A percentile compares a stretch with the other conserved stretches of the same genome.
phyloP scores from a whole-genome alignment of 495 filamentous ascomycete genomes.

The Chaetomium cochliodes region DNA sequence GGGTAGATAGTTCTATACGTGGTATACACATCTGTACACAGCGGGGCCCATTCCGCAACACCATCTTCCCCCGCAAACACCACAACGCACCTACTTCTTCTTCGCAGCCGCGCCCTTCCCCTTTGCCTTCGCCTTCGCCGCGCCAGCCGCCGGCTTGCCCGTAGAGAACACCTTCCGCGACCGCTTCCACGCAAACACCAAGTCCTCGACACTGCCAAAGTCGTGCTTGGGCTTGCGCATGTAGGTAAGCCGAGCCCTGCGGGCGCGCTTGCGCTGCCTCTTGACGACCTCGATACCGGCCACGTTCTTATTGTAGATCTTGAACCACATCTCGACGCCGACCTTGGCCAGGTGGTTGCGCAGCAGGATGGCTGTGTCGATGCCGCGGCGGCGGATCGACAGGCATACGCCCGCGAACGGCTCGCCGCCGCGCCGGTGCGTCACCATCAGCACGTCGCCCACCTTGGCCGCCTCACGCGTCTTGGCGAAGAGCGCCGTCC shows the following conservation, averaged over 20 bases:
- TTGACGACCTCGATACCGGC: slow-evolving; percentile 92
- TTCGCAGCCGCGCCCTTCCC: slow-evolving; percentile 18
- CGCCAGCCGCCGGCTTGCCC: slow-evolving; percentile 14
- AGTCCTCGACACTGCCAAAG: slow-evolving; percentile 45
- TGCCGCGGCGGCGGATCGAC: slow-evolving; percentile 75
- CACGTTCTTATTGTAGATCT: slow-evolving; percentile 86
- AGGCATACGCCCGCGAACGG: slow-evolving; percentile 87
- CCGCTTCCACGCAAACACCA: slow-evolving; percentile 48
- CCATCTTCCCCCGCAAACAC: neutral
- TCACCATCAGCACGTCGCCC: slow-evolving; percentile 91
- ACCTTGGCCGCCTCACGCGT: slow-evolving; percentile 66
- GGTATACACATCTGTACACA: slow-evolving; percentile 15
- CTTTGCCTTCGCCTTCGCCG: slow-evolving; percentile 5
- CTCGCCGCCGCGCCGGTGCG: slow-evolving; percentile 69
- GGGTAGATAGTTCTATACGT: slow-evolving; percentile 13
- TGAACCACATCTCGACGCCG: slow-evolving; percentile 97
- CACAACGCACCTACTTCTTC: slow-evolving; percentile 18
- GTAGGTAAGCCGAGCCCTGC: slow-evolving; percentile 86
- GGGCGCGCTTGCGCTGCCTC: slow-evolving; percentile 74
- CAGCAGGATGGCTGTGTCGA: slow-evolving; percentile 83
- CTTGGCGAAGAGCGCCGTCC: slow-evolving; percentile 75
- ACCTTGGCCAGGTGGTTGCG: slow-evolving; percentile 77
- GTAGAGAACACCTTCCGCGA: slow-evolving; percentile 35
- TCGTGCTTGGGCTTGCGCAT: slow-evolving; percentile 70
- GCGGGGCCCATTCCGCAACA: neutral